Evolutionary conservation across 2,329 filamentous ascomycete genomes (phyloP).

Genomic region (Plectosphaerella cucumerina): DNA sequence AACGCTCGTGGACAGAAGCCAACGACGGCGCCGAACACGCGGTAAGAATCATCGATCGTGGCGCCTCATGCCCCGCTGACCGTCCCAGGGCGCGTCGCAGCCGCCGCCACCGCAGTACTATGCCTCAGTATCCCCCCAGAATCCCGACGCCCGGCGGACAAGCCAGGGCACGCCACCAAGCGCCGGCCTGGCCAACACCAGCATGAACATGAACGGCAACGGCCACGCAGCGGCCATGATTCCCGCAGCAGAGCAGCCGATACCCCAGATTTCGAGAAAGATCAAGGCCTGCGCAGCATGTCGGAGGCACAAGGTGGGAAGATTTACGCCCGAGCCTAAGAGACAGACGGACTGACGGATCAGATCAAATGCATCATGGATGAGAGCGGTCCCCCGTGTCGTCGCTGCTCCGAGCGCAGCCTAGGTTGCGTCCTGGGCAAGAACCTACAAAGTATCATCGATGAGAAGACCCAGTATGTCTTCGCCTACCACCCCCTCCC

Average conservation of each 20-base stretch:
- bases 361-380: slow-evolving; percentile 39
- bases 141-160: slow-evolving; percentile 6
- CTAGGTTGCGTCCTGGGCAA: slow-evolving; percentile 34
- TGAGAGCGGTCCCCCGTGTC: slow-evolving; percentile 31
- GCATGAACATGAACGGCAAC: neutral
- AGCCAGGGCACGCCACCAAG: slow-evolving; percentile 4
- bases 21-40: slow-evolving; percentile 8
- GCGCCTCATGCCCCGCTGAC: slow-evolving; percentile 5
- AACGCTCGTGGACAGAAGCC: slow-evolving; percentile 12
- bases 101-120: neutral
- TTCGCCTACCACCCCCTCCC: neutral
- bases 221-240: neutral
- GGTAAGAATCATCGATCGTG: neutral
- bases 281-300: slow-evolving; percentile 37
- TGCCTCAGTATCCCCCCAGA: neutral
- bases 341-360: neutral
- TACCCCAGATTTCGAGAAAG: slow-evolving; percentile 31
- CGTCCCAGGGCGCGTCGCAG: slow-evolving; percentile 2
- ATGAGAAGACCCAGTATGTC: slow-evolving; percentile 33
- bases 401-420: slow-evolving; percentile 29
- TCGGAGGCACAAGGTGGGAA: slow-evolving; percentile 32
- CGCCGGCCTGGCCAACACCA: neutral
- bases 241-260: slow-evolving; percentile 7
- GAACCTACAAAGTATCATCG: slow-evolving; percentile 36
- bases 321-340: neutral